Conservation (phyloP, 805 yeast genomes). For the Candida ulmi region DNA sequence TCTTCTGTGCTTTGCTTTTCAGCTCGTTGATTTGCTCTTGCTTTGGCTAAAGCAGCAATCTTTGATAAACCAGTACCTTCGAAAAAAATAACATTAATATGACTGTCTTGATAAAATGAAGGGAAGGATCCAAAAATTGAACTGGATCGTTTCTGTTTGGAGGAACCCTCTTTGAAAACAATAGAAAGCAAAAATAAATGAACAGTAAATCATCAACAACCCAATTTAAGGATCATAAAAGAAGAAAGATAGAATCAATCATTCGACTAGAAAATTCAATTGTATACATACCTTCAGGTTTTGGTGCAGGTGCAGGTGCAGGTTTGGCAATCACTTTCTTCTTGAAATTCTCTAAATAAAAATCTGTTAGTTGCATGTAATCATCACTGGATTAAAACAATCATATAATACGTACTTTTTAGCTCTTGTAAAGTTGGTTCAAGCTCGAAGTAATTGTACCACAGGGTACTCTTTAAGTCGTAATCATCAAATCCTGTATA, state of each 20-base stretch:
- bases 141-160: background rate
- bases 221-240: slow-evolving; percentile 4
- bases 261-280: slow-evolving; percentile 1
- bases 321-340: slow-evolving; percentile 11
- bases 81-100: slow-evolving; percentile 3
- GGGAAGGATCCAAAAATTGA: slow-evolving; percentile 5
- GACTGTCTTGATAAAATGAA: background rate
- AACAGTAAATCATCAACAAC: background rate
- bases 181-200: background rate
- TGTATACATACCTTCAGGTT: slow-evolving; percentile 41
- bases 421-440: slow-evolving; percentile 45
- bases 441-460: slow-evolving; percentile 52
- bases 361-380: too few species aligned
- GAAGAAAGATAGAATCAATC: slow-evolving; percentile 1
- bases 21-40: slow-evolving; percentile 14
- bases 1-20: background rate
- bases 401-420: slow-evolving; percentile 25
- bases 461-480: slow-evolving; percentile 52
- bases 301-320: slow-evolving; percentile 11
- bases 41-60: slow-evolving; percentile 19
- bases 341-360: slow-evolving; percentile 14
- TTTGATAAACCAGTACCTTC: slow-evolving; percentile 12
- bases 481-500: slow-evolving; percentile 39
- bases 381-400: too few species aligned
- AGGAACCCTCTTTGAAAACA: too few species aligned